Evolutionary conservation across 805 yeast species (phyloP).

Genomic region (Myxozyma vanderwaltii): DNA sequence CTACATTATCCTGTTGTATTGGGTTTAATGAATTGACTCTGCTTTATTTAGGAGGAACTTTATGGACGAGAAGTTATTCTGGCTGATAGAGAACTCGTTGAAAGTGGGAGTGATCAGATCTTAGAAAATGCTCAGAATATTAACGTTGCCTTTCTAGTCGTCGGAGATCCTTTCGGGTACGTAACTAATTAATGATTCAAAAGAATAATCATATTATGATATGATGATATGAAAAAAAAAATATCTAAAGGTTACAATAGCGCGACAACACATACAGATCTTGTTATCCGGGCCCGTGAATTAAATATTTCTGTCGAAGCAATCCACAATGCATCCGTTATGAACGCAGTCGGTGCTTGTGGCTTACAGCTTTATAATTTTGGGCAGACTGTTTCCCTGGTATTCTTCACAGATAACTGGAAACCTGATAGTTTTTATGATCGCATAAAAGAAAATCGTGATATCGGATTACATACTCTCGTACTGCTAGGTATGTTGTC

Average conservation of each 20-base stretch:
- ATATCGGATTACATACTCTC: slow-evolving; percentile 87
- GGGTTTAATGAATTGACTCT: background rate
- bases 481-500: slow-evolving; percentile 59
- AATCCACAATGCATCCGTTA: slow-evolving; percentile 92
- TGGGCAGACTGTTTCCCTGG: slow-evolving; percentile 96
- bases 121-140: slow-evolving; percentile 73
- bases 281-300: slow-evolving; percentile 88
- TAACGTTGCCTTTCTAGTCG: slow-evolving; percentile 92
- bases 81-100: slow-evolving; percentile 95
- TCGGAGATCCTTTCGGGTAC: slow-evolving; percentile 91
- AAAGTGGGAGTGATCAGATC: slow-evolving; percentile 81
- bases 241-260: slow-evolving; percentile 7
- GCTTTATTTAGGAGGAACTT: slow-evolving; percentile 55
- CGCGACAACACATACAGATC: slow-evolving; percentile 96
- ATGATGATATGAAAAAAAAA: too few species aligned
- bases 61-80: slow-evolving; percentile 82
- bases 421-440: slow-evolving; percentile 94
- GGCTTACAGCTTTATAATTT: slow-evolving; percentile 92
- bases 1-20: background rate
- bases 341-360: slow-evolving; percentile 98
- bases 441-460: slow-evolving; percentile 85
- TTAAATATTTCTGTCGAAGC: slow-evolving; percentile 74
- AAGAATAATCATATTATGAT: background rate
- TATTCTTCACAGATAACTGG: slow-evolving; percentile 94
- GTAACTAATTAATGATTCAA: background rate